Conservation (phyloP, 108 stramenopile genomes). For the Fragilaria radians region DNA sequence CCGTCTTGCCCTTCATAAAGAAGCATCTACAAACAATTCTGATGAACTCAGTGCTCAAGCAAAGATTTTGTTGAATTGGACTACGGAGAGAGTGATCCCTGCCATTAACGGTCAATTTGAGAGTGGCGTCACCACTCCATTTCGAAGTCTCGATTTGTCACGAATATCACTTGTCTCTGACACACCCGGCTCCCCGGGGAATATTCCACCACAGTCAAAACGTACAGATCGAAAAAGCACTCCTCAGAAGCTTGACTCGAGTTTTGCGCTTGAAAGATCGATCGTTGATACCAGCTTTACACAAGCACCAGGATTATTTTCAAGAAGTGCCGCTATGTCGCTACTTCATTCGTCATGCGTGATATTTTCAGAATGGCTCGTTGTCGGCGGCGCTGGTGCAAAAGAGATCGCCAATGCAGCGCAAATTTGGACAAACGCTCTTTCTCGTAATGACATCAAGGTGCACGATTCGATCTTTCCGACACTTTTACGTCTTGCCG, state of each 20-base stretch:
- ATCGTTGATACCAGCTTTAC: not conserved
- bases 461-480: slow-evolving; percentile 15
- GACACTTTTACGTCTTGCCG: slow-evolving; percentile 21
- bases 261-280: slow-evolving; percentile 2
- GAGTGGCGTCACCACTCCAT: slow-evolving; percentile 14
- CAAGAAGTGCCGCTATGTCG: slow-evolving; percentile 7
- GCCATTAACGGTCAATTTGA: slow-evolving; percentile 24
- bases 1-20: slow-evolving; percentile 60
- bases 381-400: slow-evolving; percentile 16
- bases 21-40: slow-evolving; percentile 23
- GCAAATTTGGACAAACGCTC: slow-evolving; percentile 19
- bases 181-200: slow-evolving; percentile 10
- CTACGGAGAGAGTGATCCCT: slow-evolving; percentile 48
- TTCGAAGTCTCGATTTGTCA: slow-evolving; percentile 55
- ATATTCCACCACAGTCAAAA: slow-evolving; percentile 23
- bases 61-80: slow-evolving; percentile 47
- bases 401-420: slow-evolving; percentile 16
- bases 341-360: slow-evolving; percentile 32
- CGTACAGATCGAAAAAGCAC: slow-evolving; percentile 15
- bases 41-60: slow-evolving; percentile 25
- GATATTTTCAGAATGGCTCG: slow-evolving; percentile 30
- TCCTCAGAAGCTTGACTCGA: slow-evolving; percentile 5
- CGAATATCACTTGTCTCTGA: slow-evolving; percentile 36
- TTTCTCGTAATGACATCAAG: slow-evolving; percentile 1
- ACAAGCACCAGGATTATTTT: slow-evolving; percentile 1